phyloP scores from a whole-genome alignment of 2,329 filamentous ascomycete species.

The Exophiala sp. region DNA sequence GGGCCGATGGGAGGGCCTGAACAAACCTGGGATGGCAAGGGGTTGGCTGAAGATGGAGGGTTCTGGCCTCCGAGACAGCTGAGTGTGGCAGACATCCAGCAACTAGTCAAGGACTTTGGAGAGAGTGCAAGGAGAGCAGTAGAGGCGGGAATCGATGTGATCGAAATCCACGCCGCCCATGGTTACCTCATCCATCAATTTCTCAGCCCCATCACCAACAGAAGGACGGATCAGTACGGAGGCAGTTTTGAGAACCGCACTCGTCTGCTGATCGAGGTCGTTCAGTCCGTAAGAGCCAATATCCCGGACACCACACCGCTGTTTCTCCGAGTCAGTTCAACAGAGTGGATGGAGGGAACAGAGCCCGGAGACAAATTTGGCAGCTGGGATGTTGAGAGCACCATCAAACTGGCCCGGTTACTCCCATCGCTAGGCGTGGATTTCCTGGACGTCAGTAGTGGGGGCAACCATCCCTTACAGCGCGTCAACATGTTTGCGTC shows the following conservation, averaged over 20 bases:
- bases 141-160: slow-evolving; percentile 65
- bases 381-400: slow-evolving; percentile 64
- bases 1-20: slow-evolving; percentile 25
- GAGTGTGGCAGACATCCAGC: slow-evolving; percentile 32
- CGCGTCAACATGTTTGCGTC: slow-evolving; percentile 37
- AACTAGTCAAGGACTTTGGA: slow-evolving; percentile 33
- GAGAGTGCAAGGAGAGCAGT: slow-evolving; percentile 54
- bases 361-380: slow-evolving; percentile 44
- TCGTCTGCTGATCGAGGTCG: slow-evolving; percentile 61
- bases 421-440: slow-evolving; percentile 72
- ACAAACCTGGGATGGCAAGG: slow-evolving; percentile 26
- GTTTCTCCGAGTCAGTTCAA: slow-evolving; percentile 66
- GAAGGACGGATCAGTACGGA: slow-evolving; percentile 54
- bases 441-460: slow-evolving; percentile 73
- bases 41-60: slow-evolving; percentile 22
- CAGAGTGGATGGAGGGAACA: slow-evolving; percentile 65
- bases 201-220: slow-evolving; percentile 62
- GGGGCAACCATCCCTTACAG: slow-evolving; percentile 52
- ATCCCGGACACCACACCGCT: slow-evolving; percentile 65
- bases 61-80: slow-evolving; percentile 28
- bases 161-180: slow-evolving; percentile 76
- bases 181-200: slow-evolving; percentile 70
- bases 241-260: slow-evolving; percentile 58
- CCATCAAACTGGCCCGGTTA: slow-evolving; percentile 56
- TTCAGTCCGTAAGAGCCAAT: slow-evolving; percentile 55